A percentile compares a stretch with the other conserved stretches of the same genome.
Evolutionary conservation across 106 monocot species (phyloP).

Genomic region (Allium cepa): DNA sequence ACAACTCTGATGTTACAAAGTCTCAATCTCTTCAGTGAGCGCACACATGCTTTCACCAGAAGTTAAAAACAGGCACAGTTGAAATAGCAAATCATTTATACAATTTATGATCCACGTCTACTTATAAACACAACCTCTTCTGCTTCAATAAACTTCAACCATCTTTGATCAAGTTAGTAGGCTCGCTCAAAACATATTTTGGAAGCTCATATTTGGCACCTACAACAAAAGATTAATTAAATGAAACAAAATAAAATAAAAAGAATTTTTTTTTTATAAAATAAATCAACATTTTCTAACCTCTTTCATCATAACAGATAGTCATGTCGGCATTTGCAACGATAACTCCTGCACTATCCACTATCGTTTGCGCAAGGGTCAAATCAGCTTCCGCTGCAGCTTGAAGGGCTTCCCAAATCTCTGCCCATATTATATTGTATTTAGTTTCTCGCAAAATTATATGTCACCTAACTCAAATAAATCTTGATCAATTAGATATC

Average conservation of each 20-base stretch:
- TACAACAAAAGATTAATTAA: constrained; percentile 8
- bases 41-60: too few relatives aligned
- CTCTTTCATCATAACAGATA: constrained; percentile 62
- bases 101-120: too few relatives aligned
- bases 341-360: constrained; percentile 59
- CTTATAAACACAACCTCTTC: background rate
- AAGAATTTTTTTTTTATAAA: too few relatives aligned
- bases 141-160: constrained; percentile 8
- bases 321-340: constrained; percentile 52
- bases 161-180: constrained; percentile 50
- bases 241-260: too few relatives aligned
- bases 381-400: constrained; percentile 47
- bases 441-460: too few relatives aligned
- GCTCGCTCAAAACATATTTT: constrained; percentile 63
- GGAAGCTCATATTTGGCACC: constrained; percentile 86
- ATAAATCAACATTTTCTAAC: constrained; percentile 10
- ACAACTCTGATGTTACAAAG: too few relatives aligned
- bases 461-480: too few relatives aligned
- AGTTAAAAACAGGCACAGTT: too few relatives aligned
- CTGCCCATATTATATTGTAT: constrained; percentile 13
- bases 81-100: too few relatives aligned
- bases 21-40: too few relatives aligned
- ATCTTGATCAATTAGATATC: too few relatives aligned
- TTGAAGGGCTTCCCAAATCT: constrained; percentile 86
- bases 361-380: constrained; percentile 47